These are phyloP conservation scores for Shiraia sp. DNA, from an alignment of 2,329 filamentous ascomycete species.

Conservation along the genomic window DNA sequence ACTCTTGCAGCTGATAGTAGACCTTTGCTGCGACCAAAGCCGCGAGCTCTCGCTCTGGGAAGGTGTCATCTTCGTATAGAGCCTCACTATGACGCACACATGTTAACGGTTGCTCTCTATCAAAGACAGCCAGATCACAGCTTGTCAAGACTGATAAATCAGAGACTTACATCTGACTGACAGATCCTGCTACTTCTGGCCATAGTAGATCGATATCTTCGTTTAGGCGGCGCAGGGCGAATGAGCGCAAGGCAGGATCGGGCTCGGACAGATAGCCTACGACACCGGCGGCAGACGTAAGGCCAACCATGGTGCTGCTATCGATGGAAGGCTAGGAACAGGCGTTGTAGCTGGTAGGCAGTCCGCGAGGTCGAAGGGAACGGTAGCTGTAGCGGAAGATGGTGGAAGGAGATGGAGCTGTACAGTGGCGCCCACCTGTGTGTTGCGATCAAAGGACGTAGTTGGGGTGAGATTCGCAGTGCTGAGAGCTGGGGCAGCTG, in stretches of 20 bases:
- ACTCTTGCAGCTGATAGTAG: conserved; percentile 98
- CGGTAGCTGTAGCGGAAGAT: conserved; percentile 32
- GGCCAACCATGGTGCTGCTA: conserved; percentile 72
- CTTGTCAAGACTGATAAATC: conserved; percentile 1
- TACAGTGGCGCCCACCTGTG: conserved; percentile 37
- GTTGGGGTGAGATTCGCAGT: conserved; percentile 5
- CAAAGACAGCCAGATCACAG: neutral
- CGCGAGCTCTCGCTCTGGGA: conserved; percentile 90
- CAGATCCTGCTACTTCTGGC: conserved; percentile 91
- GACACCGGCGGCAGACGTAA: conserved; percentile 92
- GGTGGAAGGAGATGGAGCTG: conserved; percentile 44
- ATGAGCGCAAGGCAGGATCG: conserved; percentile 90
- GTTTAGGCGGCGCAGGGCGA: conserved; percentile 92
- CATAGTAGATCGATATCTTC: conserved; percentile 96
- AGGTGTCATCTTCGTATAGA: conserved; percentile 93
- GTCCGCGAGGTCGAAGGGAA: conserved; percentile 25
- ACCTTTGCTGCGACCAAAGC: conserved; percentile 96
- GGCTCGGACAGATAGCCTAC: conserved; percentile 95
- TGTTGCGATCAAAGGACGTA: conserved; percentile 19
- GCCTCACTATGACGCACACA: conserved; percentile 70
- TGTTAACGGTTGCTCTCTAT: conserved; percentile 25
- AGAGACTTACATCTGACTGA: conserved; percentile 83
- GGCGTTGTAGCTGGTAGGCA: conserved; percentile 13
- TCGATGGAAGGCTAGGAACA: conserved; percentile 10
- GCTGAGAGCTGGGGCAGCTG: conserved; percentile 9